These are phyloP conservation scores for Hypoxylon sp. DNA, from an alignment of 2,329 filamentous ascomycete genomes.

Conservation along the genomic window DNA sequence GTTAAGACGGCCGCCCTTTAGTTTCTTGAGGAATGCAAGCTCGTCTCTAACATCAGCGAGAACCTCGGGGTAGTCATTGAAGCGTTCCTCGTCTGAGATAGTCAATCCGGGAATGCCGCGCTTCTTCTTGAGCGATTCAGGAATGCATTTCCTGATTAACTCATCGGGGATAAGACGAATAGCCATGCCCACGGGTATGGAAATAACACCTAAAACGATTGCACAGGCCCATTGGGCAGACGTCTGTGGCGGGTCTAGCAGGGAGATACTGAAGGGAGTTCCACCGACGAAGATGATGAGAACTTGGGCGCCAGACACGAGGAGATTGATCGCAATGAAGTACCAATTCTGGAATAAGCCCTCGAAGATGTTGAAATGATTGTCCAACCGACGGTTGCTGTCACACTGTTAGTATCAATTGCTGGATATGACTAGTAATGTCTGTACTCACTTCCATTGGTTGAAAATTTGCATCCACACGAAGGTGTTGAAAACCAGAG, in stretches of 20 bases:
- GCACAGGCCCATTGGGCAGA: constrained; percentile 90
- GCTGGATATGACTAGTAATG: constrained; percentile 46
- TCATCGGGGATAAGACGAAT: constrained; percentile 88
- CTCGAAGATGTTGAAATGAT: constrained; percentile 95
- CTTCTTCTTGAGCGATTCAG: constrained; percentile 67
- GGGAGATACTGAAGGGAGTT: constrained; percentile 80
- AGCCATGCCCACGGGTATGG: constrained; percentile 84
- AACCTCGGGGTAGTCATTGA: constrained; percentile 78
- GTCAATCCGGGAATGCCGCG: constrained; percentile 68
- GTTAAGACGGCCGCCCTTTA: constrained; percentile 87
- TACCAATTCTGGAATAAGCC: constrained; percentile 87
- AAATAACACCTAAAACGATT: constrained; percentile 85
- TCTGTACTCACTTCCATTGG: constrained; percentile 84
- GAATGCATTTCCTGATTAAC: constrained; percentile 68
- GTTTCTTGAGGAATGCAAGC: constrained; percentile 82
- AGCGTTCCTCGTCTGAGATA: constrained; percentile 76
- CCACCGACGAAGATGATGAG: constrained; percentile 93
- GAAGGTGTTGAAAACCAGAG: constrained; percentile 96
- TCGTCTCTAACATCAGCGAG: constrained; percentile 84
- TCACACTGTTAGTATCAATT: constrained; percentile 45
- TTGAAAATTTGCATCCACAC: constrained; percentile 99
- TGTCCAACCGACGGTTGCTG: constrained; percentile 91
- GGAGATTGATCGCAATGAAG: constrained; percentile 85
- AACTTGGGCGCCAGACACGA: constrained; percentile 91
- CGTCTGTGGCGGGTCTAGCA: constrained; percentile 67